Conservation (phyloP, 495 filamentous ascomycete genomes). For the Aspergillus avenaceus region DNA sequence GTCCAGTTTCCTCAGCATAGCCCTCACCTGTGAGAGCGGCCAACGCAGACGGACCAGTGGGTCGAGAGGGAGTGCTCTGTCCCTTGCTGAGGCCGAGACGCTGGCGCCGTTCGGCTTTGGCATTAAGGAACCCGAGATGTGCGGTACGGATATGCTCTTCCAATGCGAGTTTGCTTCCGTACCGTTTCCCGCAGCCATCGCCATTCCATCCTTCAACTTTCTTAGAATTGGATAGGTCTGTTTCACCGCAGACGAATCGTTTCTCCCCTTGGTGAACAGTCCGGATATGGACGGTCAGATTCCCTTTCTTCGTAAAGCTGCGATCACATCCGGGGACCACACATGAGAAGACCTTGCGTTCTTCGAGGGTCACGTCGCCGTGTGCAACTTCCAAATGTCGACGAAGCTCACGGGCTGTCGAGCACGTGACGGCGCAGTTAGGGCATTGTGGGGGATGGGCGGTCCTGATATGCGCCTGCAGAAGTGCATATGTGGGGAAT, state of each 20-base stretch:
- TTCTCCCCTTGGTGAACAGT: conserved; percentile 65
- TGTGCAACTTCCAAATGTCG: conserved; percentile 69
- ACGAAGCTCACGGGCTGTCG: conserved; percentile 56
- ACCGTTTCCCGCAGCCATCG: conserved; percentile 64
- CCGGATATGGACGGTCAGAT: conserved; percentile 73
- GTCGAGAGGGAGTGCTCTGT: conserved; percentile 2
- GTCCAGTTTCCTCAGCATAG: conserved; percentile 49
- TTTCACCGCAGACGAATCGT: conserved; percentile 68
- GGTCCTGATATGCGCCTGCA: conserved; percentile 66
- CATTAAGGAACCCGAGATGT: conserved; percentile 57
- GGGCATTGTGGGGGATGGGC: conserved; percentile 72
- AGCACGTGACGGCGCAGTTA: conserved; percentile 63
- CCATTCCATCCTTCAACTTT: conserved; percentile 62
- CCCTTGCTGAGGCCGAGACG: conserved; percentile 29
- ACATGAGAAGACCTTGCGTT: conserved; percentile 61
- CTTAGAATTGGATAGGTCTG: conserved; percentile 53
- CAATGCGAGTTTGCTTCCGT: conserved; percentile 65
- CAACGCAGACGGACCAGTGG: conserved; percentile 27
- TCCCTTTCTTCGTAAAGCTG: conserved; percentile 71
- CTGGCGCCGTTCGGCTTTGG: conserved; percentile 41
- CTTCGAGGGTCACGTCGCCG: conserved; percentile 54
- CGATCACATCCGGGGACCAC: conserved; percentile 60
- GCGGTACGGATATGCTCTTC: conserved; percentile 77
- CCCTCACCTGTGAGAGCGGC: conserved; percentile 56
- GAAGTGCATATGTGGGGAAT: conserved; percentile 65